A percentile compares a stretch with the other conserved stretches of the same genome.
Conservation (phyloP, 306 rosid genomes). For the Lithocarpus polystachyus region DNA sequence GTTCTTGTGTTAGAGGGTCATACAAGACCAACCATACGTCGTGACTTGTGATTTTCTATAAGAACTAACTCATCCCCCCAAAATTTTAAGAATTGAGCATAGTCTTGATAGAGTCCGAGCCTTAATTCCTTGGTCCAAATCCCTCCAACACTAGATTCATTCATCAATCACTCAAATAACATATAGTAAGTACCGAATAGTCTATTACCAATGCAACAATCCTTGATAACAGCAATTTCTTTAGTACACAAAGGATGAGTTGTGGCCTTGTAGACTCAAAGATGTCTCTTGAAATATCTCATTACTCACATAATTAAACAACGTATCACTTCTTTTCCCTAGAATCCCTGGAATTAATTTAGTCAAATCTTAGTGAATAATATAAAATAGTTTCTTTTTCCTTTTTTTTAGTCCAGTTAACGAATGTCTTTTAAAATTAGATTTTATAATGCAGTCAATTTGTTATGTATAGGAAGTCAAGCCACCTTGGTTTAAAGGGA, state of each 20-base stretch:
- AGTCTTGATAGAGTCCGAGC: neutral
- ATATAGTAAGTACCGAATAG: no score
- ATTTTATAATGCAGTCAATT: no score
- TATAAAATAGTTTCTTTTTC: no score
- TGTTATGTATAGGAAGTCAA: no score
- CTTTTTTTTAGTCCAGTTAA: no score
- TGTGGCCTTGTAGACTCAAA: neutral
- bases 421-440: no score
- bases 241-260: neutral
- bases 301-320: neutral
- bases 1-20: neutral
- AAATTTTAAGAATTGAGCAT: neutral
- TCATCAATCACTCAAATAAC: neutral
- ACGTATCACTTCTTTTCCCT: neutral
- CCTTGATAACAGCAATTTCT: neutral
- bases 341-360: no score
- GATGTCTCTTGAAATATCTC: neutral
- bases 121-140: neutral
- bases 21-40: neutral
- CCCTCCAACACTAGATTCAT: neutral
- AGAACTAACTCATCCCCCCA: neutral
- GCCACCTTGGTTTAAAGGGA: no score
- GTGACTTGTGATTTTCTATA: no score
- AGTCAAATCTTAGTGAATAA: no score
- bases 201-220: neutral